These are phyloP conservation scores for Abrus precatorius DNA, from an alignment of 306 rosid species.

Conservation along the genomic window DNA sequence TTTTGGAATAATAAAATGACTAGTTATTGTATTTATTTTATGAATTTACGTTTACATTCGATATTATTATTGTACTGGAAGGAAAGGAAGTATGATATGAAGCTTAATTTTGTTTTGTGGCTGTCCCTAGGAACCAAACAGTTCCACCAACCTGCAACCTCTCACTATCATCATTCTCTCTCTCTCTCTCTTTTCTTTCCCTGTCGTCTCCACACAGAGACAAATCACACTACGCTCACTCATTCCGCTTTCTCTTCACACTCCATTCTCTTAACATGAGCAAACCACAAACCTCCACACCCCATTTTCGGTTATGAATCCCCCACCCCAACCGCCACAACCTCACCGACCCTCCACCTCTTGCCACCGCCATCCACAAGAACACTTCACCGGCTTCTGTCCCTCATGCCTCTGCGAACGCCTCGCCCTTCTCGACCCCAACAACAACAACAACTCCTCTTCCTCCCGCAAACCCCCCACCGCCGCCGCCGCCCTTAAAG, in stretches of 20 bases:
- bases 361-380: slow-evolving; percentile 86
- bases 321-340: slow-evolving; percentile 55
- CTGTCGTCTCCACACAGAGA: slow-evolving; percentile 27
- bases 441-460: slow-evolving; percentile 47
- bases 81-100: background rate
- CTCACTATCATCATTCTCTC: slow-evolving; percentile 27
- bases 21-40: no score
- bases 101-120: background rate
- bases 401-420: slow-evolving; percentile 99
- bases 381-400: slow-evolving; percentile 90
- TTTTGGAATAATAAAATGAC: no score
- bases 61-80: background rate
- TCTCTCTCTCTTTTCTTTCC: slow-evolving; percentile 24
- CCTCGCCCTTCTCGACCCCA: slow-evolving; percentile 78
- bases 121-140: slow-evolving; percentile 32
- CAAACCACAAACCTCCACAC: slow-evolving; percentile 48
- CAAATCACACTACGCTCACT: slow-evolving; percentile 16
- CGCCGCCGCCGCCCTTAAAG: slow-evolving; percentile 84
- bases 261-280: slow-evolving; percentile 62
- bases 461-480: slow-evolving; percentile 61
- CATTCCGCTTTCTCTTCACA: background rate
- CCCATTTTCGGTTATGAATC: slow-evolving; percentile 77
- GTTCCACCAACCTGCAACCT: slow-evolving; percentile 22
- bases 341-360: slow-evolving; percentile 74
- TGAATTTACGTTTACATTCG: no score